A percentile compares a stretch with the other conserved stretches of the same genome.
Evolutionary conservation across 1,284 basidiomycete species (phyloP).

Genomic region (Rhodotorula sp.): DNA sequence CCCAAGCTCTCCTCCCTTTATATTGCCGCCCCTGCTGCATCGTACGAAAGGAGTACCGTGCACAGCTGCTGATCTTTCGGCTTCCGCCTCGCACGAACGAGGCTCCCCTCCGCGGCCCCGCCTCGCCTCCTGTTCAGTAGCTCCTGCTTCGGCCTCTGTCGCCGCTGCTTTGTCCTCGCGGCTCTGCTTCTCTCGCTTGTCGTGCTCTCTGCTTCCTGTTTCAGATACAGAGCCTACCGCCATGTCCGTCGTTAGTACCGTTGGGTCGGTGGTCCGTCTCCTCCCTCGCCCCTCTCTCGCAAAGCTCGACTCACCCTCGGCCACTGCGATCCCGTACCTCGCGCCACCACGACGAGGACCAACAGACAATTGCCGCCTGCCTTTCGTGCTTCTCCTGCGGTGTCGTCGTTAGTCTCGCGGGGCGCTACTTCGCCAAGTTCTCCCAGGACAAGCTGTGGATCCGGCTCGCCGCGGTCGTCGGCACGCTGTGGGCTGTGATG

Average conservation of each 20-base stretch:
- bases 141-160: background rate
- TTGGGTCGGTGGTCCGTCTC: background rate
- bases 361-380: background rate
- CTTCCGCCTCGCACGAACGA: no score
- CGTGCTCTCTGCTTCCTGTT: background rate
- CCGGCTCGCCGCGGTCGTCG: background rate
- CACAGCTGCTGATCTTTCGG: no score
- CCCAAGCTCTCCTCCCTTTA: no score
- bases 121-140: background rate
- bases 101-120: no score
- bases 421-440: background rate
- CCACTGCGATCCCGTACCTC: background rate
- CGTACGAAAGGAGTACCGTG: no score
- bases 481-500: background rate
- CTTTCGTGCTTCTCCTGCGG: conserved; percentile 1
- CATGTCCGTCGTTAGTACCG: background rate
- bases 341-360: background rate
- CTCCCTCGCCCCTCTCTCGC: background rate
- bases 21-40: no score
- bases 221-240: background rate
- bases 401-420: background rate
- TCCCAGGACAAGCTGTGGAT: background rate
- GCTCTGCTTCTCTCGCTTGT: background rate
- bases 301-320: background rate
- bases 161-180: background rate